Percentiles rank a stretch among this genome's conserved stretches.
Evolutionary conservation across 208 protist species (phyloP).

Genomic region (Herpetomonas samuelpessoai): DNA sequence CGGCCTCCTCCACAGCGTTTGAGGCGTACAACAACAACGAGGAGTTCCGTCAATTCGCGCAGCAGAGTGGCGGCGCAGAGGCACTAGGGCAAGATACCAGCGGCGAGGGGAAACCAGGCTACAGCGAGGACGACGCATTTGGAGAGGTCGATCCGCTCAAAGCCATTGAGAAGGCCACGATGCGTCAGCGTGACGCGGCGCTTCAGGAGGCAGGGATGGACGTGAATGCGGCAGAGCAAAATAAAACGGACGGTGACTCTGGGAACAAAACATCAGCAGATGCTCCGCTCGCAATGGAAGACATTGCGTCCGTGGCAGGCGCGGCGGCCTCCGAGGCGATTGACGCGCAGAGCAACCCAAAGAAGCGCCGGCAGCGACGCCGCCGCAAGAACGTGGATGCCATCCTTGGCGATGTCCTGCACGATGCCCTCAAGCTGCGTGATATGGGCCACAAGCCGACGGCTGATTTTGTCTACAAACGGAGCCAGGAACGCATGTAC

Average conservation of each 20-base stretch:
- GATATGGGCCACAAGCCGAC: conserved; percentile 80
- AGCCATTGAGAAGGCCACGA: conserved; percentile 28
- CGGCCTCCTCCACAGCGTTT: too few relatives aligned
- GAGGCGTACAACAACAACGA: too few relatives aligned
- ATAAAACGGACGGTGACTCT: too few relatives aligned
- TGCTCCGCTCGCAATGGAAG: background rate
- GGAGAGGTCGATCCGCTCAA: conserved; percentile 45
- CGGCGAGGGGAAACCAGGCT: conserved; percentile 20
- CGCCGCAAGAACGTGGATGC: conserved; percentile 59
- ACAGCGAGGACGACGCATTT: conserved; percentile 49
- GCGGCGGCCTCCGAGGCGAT: conserved; percentile 6
- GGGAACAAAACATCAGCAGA: too few relatives aligned
- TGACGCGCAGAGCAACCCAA: conserved; percentile 17
- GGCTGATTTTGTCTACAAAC: conserved; percentile 84
- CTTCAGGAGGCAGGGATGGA: too few relatives aligned
- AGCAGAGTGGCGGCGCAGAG: too few relatives aligned
- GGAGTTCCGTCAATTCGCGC: too few relatives aligned
- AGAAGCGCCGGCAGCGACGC: conserved; percentile 40
- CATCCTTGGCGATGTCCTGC: conserved; percentile 78
- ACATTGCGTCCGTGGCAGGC: background rate
- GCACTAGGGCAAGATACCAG: too few relatives aligned
- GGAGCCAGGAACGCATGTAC: conserved; percentile 79
- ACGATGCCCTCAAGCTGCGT: conserved; percentile 73
- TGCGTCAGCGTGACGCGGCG: background rate
- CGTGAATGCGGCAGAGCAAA: background rate